Base-by-base conservation (phyloP, 208 protist species). In the Leishmania lainsoni region DNA sequence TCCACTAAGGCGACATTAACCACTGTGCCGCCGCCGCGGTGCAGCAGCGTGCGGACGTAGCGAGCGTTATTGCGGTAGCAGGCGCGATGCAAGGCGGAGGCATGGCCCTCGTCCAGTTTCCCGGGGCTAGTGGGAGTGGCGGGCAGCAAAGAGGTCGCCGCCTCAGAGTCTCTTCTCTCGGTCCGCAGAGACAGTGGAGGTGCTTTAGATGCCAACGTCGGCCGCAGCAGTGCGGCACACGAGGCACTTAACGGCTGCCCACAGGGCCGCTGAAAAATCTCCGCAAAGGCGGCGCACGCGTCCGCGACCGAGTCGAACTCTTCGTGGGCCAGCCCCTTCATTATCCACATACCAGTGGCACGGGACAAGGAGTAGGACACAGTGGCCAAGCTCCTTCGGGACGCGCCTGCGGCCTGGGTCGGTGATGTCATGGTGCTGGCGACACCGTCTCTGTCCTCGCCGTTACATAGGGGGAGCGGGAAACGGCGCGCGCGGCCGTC, bases 1-100 rank as follows among this genome's bases (percentile, higher is more conserved):
- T 96, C 93, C 9, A 90, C 72, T 8, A 96, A 74, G 20, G 89
- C 87, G 72, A 73, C 87, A 84, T 98, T 98, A 66, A 98, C 84
- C 16, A 96, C 83, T n/a, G 92, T 84, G 35, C 84, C 78, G n/a
- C 87, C 90, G n/a, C 94, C 94, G 52, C 93, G 93, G 45, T 75
- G 58, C 14, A 98, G 86, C 54, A 98, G 86, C 51, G 91, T 94
- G 51, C 84, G 92, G 17, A 98, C 94, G 81, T 96, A 98, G 29
- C 88, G 90, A 3, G 76, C 71, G 88, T 98, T 98, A 81, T 95
- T 96, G 56, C 90, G 88, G 82, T 95, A 98, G 80, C 94, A 98
- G n/a, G 94, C 93, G 52, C 91, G 89, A 80, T 98, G 93, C 66
- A 98, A 84, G 42, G 89, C 82, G 0, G 88, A 96, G 75, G 84